phyloP scores from a whole-genome alignment of 2,329 filamentous ascomycete genomes.

The Akanthomyces dipterigenus region DNA sequence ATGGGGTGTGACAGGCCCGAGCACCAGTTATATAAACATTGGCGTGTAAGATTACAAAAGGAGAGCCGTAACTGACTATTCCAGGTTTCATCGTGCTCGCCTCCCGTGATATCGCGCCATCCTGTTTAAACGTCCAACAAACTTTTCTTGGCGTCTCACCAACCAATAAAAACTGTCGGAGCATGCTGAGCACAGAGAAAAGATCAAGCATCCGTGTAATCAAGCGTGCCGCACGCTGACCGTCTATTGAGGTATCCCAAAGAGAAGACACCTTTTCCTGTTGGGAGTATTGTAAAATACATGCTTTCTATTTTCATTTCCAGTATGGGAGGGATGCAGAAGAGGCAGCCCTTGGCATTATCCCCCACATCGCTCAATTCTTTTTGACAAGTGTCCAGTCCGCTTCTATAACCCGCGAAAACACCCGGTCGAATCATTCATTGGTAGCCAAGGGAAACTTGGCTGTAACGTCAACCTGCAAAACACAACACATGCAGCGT shows the following conservation, averaged over 20 bases:
- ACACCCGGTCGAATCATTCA: background rate
- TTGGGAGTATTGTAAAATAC: conserved; percentile 3
- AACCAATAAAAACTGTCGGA: background rate
- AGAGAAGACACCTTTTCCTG: background rate
- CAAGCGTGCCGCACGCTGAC: background rate
- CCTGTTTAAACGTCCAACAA: too few relatives aligned
- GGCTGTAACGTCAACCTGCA: background rate
- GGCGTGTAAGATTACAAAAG: too few relatives aligned
- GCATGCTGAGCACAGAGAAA: too few relatives aligned
- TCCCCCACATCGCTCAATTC: background rate
- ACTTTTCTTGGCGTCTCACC: background rate
- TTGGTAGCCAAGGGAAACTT: background rate
- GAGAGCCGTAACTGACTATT: too few relatives aligned
- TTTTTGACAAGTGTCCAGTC: background rate
- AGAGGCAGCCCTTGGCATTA: background rate
- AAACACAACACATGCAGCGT: background rate
- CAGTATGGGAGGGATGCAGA: background rate
- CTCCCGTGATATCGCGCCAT: too few relatives aligned
- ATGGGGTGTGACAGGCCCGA: too few relatives aligned
- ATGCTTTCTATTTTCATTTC: background rate
- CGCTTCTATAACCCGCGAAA: background rate
- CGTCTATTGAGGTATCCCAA: background rate
- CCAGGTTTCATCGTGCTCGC: too few relatives aligned
- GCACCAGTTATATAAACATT: too few relatives aligned
- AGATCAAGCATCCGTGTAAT: background rate